Base-by-base conservation (phyloP, 1,284 basidiomycete species). In the Sphaerobolus stellatus region DNA sequence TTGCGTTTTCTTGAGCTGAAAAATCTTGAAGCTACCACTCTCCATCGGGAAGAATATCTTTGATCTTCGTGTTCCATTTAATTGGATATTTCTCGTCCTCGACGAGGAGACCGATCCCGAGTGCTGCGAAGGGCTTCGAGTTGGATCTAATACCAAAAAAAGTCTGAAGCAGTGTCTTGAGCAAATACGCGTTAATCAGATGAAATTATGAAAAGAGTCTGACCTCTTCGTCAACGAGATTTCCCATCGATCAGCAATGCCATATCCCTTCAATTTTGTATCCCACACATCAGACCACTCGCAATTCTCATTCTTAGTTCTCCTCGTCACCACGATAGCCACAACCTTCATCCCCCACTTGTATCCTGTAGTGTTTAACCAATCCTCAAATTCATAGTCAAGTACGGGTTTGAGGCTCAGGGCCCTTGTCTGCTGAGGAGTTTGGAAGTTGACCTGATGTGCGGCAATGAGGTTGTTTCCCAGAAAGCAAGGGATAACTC, bases 101-200 rank as follows among this genome's bases (percentile, higher is more conserved):
- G 41, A 75, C 66, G 36, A 77, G 65, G 5, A 75, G 60, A 0
- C 73, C 72, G 5, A 71, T 63, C 1, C 71, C 68, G 38, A 71
- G 52, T 8, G 74, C 62, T 16, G 72, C 60, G 58, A 77, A 74
- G 2, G 74, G 63, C 56, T 76, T 75, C 63, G 68, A 71, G 58
- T 75, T 75, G 0, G 73, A 75, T 25, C 71, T 74, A 56, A 76
- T 74, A 3, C 71, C 69, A 53, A 75, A 75, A 2, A 75, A 56
- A 1, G 75, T 72, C 41, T 56, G 36, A 7, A 5, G 24, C n/a
- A 18, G 13, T 24, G 28, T 13, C 4, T 24, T 22, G 29, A 7
- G n/a, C n/a, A 6, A 25, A 16, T 33, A 11, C 13, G n/a, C 8
- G 33, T n/a, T 8, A 20, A 24, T 16, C 8, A 16, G 3, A 20